Evolutionary conservation across 306 rosid species (phyloP).

Genomic region (Dryas alaskensis): DNA sequence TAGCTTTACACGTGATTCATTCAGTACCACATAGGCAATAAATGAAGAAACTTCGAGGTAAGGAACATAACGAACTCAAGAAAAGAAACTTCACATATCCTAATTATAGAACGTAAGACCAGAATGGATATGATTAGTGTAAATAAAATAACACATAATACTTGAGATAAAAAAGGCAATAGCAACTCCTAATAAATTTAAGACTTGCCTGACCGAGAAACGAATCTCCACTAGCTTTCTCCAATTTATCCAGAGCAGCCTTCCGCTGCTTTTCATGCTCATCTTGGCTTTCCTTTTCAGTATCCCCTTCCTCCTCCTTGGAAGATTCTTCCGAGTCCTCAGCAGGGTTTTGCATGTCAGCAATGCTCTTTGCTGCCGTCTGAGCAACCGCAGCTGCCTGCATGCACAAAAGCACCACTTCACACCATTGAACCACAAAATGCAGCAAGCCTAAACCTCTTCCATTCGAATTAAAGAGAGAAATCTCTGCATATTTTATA

Average conservation of each 20-base stretch:
- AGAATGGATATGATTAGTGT: no score
- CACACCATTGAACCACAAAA: conserved; percentile 7
- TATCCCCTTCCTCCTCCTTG: conserved; percentile 49
- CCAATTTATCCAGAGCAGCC: conserved; percentile 79
- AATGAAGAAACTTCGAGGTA: background rate
- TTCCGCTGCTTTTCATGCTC: conserved; percentile 47
- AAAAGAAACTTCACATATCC: background rate
- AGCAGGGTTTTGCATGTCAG: conserved; percentile 47
- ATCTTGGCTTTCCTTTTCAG: conserved; percentile 40
- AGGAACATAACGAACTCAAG: background rate
- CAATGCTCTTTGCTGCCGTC: conserved; percentile 81
- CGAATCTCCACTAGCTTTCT: conserved; percentile 90
- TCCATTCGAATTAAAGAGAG: background rate
- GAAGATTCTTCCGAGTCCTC: conserved; percentile 61
- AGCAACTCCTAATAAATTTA: background rate
- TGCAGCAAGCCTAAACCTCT: conserved; percentile 3
- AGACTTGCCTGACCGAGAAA: conserved; percentile 81
- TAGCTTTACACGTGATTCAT: background rate
- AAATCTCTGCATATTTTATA: background rate
- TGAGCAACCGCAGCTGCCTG: conserved; percentile 91
- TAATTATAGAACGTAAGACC: background rate
- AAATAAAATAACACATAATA: background rate
- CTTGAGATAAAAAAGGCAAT: background rate
- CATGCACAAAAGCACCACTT: conserved; percentile 25
- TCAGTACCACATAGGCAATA: background rate